Evolutionary conservation across 208 protist species (phyloP).

Genomic region (Trypanosomatidae sp.): DNA sequence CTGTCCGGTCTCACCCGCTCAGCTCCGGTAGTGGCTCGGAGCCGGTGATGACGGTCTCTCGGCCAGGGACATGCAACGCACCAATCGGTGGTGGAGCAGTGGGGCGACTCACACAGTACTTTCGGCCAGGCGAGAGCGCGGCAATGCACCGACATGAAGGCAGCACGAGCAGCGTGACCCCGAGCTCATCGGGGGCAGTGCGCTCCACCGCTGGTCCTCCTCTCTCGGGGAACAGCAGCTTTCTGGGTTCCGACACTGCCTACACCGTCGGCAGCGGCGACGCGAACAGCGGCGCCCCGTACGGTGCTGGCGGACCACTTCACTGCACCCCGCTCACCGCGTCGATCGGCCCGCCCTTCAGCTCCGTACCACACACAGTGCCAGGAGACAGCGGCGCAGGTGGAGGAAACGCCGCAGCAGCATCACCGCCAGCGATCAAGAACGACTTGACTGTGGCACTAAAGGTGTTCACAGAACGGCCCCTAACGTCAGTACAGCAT

Average conservation of each 20-base stretch:
- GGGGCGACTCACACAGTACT: constrained; percentile 31
- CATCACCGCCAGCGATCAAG: constrained; percentile 4
- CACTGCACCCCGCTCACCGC: constrained; percentile 22
- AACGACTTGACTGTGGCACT: constrained; percentile 79
- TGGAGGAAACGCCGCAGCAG: constrained; percentile 1
- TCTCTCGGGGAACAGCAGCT: constrained; percentile 9
- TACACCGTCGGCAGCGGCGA: constrained; percentile 17
- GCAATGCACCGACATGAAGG: constrained; percentile 11
- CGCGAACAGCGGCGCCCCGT: constrained; percentile 7
- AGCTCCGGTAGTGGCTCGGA: constrained; percentile 19
- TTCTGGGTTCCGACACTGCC: constrained; percentile 14
- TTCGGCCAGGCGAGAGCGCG: constrained; percentile 21
- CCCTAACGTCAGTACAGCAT: constrained; percentile 75
- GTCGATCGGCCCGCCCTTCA: constrained; percentile 22
- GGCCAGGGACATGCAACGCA: constrained; percentile 20
- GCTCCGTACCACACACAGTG: constrained; percentile 3
- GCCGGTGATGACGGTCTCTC: constrained; percentile 26
- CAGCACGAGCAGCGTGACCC: background rate
- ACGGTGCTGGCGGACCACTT: constrained; percentile 11
- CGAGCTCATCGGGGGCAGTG: constrained; percentile 1
- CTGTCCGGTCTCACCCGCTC: constrained; percentile 18
- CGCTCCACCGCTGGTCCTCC: constrained; percentile 5
- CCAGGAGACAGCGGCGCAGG: background rate
- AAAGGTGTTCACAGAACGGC: constrained; percentile 62
- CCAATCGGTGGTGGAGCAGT: constrained; percentile 13